Conservation (phyloP, 768 basidiomycete species). For the Leccinum olivaceopallidum region DNA sequence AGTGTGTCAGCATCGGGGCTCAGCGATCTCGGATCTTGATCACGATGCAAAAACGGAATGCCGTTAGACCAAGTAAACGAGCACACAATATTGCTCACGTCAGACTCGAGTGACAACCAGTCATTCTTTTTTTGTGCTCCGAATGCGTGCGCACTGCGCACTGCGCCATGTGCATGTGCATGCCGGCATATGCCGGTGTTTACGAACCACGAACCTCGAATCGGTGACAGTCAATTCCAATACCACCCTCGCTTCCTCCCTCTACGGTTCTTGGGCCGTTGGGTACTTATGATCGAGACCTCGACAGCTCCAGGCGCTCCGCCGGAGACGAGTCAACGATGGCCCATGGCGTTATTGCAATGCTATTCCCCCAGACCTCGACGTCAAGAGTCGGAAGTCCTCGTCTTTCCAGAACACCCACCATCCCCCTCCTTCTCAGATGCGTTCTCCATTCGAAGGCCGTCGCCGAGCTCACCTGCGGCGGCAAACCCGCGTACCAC, state of each 20-base stretch:
- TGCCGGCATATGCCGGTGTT: not conserved
- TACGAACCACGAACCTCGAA: slow-evolving; percentile 34
- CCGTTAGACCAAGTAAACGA: not conserved
- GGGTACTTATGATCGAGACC: too few species aligned
- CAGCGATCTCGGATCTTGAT: too few species aligned
- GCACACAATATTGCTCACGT: not conserved
- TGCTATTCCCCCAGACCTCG: slow-evolving; percentile 56
- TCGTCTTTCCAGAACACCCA: slow-evolving; percentile 37
- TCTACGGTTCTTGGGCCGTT: too few species aligned
- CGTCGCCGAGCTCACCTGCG: slow-evolving; percentile 72
- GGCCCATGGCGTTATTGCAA: too few species aligned
- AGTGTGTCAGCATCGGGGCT: too few species aligned
- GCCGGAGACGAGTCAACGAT: too few species aligned
- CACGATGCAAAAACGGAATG: not conserved
- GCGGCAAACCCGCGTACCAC: slow-evolving; percentile 96
- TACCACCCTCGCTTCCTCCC: slow-evolving; percentile 37
- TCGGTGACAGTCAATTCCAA: slow-evolving; percentile 44
- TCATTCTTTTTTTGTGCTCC: not conserved
- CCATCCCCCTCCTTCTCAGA: slow-evolving; percentile 36
- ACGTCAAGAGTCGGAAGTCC: slow-evolving; percentile 45
- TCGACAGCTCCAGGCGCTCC: too few species aligned
- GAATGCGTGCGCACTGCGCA: not conserved
- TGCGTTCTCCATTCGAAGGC: slow-evolving; percentile 63
- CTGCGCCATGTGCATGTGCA: not conserved
- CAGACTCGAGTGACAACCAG: not conserved